phyloP scores from a whole-genome alignment of 2,329 filamentous ascomycete species.

The Apiospora phragmitis region DNA sequence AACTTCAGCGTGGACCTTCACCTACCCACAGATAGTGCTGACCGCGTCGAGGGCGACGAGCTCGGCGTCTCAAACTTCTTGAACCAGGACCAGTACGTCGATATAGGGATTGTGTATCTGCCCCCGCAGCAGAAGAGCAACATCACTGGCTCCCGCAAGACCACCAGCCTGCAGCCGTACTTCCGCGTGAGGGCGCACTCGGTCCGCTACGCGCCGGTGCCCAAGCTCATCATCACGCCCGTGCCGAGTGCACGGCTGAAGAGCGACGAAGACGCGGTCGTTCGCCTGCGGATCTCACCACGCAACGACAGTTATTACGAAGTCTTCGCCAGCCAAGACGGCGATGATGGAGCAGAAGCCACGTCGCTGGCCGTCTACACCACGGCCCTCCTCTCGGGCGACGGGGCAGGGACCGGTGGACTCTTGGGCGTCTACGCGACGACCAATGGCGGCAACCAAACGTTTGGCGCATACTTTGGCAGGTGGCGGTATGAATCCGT shows the following conservation, averaged over 20 bases:
- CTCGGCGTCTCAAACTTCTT: slow-evolving; percentile 29
- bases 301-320: slow-evolving; percentile 31
- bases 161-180: slow-evolving; percentile 17
- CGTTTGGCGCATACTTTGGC: slow-evolving; percentile 27
- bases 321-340: slow-evolving; percentile 23
- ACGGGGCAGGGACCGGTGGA: slow-evolving; percentile 32
- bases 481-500: slow-evolving; percentile 27
- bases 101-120: slow-evolving; percentile 24
- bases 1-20: slow-evolving; percentile 25
- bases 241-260: slow-evolving; percentile 26
- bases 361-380: slow-evolving; percentile 27
- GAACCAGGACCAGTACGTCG: slow-evolving; percentile 28
- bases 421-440: slow-evolving; percentile 37
- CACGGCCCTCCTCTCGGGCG: slow-evolving; percentile 31
- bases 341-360: neutral
- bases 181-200: slow-evolving; percentile 30
- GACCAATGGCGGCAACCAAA: slow-evolving; percentile 30
- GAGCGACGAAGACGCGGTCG: slow-evolving; percentile 11
- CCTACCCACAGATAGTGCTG: slow-evolving; percentile 22
- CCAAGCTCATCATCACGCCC: slow-evolving; percentile 16
- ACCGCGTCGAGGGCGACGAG: slow-evolving; percentile 21
- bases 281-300: slow-evolving; percentile 31
- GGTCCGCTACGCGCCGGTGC: slow-evolving; percentile 21
- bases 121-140: neutral
- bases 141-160: neutral